These are phyloP conservation scores for Candida xiaguanensis DNA, from an alignment of 805 yeast species.

Conservation along the genomic window DNA sequence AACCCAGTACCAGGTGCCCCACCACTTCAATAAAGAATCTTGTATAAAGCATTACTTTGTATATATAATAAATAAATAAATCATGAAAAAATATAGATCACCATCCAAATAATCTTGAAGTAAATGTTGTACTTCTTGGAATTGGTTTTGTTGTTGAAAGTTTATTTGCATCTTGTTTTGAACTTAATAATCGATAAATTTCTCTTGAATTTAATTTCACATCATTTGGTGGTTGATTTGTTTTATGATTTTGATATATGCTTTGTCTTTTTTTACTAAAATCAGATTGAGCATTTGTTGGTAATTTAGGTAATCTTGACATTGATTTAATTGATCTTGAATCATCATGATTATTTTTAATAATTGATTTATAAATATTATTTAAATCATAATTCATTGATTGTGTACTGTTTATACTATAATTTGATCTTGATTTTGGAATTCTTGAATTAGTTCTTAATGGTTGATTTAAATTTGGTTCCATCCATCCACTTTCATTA, in stretches of 20 bases:
- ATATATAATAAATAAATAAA: conserved; percentile 9
- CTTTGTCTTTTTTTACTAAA: conserved; percentile 5
- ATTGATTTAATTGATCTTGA: conserved; percentile 13
- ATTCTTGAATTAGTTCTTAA: background rate
- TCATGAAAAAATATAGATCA: background rate
- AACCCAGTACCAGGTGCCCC: conserved; percentile 84
- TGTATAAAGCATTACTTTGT: conserved; percentile 5
- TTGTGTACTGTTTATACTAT: conserved; percentile 15
- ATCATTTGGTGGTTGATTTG: background rate
- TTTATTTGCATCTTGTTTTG: background rate
- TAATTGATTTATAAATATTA: conserved; percentile 32
- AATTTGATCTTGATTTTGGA: conserved; percentile 21
- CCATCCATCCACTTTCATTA: conserved; percentile 53
- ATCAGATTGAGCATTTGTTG: conserved; percentile 8
- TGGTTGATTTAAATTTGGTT: conserved; percentile 22
- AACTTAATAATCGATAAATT: conserved; percentile 13
- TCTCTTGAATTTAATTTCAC: conserved; percentile 13
- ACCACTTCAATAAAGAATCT: conserved; percentile 33
- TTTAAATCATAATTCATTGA: conserved; percentile 19
- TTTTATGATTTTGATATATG: background rate
- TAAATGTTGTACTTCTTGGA: conserved; percentile 14
- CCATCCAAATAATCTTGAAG: conserved; percentile 34
- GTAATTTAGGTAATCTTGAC: conserved; percentile 15
- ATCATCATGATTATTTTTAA: conserved; percentile 12
- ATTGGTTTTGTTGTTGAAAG: background rate